These are phyloP conservation scores for Pythium brachiatum DNA, from an alignment of 352 stramenopile genomes.

Conservation along the genomic window DNA sequence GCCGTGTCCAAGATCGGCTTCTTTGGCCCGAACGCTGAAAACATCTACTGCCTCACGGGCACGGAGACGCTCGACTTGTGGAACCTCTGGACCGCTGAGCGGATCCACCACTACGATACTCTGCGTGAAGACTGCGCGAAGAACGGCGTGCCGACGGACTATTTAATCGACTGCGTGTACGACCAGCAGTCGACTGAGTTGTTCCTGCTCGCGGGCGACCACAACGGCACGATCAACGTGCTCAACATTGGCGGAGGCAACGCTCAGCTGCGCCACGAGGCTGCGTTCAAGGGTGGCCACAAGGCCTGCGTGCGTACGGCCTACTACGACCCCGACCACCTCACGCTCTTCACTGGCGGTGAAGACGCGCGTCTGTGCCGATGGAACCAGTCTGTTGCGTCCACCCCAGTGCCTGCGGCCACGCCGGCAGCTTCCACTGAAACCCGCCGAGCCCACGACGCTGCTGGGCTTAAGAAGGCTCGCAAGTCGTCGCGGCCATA, in stretches of 20 bases:
- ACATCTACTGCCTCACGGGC: constrained; percentile 85
- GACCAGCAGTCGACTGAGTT: constrained; percentile 66
- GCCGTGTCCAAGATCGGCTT: constrained; percentile 85
- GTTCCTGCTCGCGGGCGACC: constrained; percentile 75
- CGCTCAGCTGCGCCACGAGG: constrained; percentile 56
- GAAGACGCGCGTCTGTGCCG: constrained; percentile 86
- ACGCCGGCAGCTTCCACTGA: constrained; percentile 16
- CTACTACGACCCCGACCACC: constrained; percentile 58
- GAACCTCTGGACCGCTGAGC: constrained; percentile 83
- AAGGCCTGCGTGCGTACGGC: constrained; percentile 81
- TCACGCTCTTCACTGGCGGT: constrained; percentile 74
- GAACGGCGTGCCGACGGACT: constrained; percentile 67
- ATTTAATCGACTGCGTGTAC: constrained; percentile 88
- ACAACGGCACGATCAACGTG: constrained; percentile 73
- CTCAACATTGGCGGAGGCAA: constrained; percentile 54
- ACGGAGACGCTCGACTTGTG: constrained; percentile 89
- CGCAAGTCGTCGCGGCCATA: constrained; percentile 75
- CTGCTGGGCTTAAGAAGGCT: constrained; percentile 60
- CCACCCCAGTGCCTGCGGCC: neutral
- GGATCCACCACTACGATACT: constrained; percentile 75
- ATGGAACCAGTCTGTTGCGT: constrained; percentile 41
- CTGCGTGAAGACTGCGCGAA: constrained; percentile 75
- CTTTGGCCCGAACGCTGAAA: constrained; percentile 77
- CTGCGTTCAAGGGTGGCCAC: constrained; percentile 60
- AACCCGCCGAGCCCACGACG: constrained; percentile 31